Conservation (phyloP, 2,329 filamentous ascomycete genomes). For the Diaporthe capsici region DNA sequence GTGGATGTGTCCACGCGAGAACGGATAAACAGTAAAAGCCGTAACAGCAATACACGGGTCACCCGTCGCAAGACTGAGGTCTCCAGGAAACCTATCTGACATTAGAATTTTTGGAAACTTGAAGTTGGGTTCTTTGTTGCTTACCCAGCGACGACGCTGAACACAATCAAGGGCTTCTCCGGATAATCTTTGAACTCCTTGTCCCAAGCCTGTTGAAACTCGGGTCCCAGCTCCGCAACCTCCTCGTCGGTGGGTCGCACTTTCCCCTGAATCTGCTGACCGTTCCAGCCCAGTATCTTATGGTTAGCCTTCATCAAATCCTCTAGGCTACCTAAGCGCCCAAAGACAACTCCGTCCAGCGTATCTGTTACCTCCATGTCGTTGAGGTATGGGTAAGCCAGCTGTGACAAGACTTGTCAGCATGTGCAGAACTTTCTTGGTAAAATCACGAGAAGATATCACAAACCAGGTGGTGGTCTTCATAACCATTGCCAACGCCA, state of each 20-base stretch:
- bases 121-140: background rate
- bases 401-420: background rate
- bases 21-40: conserved; percentile 23
- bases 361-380: conserved; percentile 16
- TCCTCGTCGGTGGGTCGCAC: conserved; percentile 45
- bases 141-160: conserved; percentile 23
- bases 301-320: conserved; percentile 42
- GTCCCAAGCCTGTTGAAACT: conserved; percentile 45
- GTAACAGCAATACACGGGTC: conserved; percentile 6
- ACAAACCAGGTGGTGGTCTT: conserved; percentile 50
- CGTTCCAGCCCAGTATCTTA: conserved; percentile 46
- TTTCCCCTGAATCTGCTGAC: conserved; percentile 44
- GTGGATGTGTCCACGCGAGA: conserved; percentile 52
- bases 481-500: conserved; percentile 67
- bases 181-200: conserved; percentile 44
- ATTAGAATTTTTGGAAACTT: background rate
- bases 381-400: conserved; percentile 23
- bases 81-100: conserved; percentile 1
- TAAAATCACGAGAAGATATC: background rate
- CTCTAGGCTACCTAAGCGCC: conserved; percentile 18
- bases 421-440: too few species aligned
- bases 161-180: conserved; percentile 44
- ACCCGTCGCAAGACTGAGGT: background rate
- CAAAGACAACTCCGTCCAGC: background rate
- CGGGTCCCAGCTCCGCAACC: conserved; percentile 43